Evolutionary conservation across 768 basidiomycete species (phyloP).

Genomic region (Lentinus tigrinus): DNA sequence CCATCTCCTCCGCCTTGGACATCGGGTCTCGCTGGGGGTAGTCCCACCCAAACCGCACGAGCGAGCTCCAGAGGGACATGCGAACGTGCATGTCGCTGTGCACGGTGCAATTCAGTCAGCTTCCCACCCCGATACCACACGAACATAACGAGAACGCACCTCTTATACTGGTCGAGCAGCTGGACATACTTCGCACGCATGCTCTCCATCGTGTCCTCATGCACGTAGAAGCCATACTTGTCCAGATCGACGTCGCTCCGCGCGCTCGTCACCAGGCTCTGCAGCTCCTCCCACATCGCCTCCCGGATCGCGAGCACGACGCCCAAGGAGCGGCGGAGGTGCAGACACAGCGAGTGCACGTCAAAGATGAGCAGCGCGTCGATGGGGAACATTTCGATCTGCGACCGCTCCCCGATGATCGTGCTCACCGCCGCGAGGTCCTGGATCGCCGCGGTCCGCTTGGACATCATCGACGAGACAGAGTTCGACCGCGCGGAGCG

Average conservation of each 20-base stretch:
- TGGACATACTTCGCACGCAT: slow-evolving; percentile 20
- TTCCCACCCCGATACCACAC: not conserved
- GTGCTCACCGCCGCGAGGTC: slow-evolving; percentile 11
- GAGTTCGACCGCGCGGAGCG: not conserved
- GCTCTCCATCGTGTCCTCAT: slow-evolving; percentile 15
- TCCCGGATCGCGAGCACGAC: slow-evolving; percentile 24
- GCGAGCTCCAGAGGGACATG: slow-evolving; percentile 25
- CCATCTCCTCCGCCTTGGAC: slow-evolving; percentile 24
- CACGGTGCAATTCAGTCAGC: not conserved
- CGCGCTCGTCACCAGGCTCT: slow-evolving; percentile 1
- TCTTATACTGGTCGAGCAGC: slow-evolving; percentile 23
- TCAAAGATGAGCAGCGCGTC: slow-evolving; percentile 13
- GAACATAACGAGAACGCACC: slow-evolving; percentile 12
- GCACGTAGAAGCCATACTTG: slow-evolving; percentile 19
- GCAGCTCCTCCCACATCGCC: slow-evolving; percentile 31
- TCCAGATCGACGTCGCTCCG: slow-evolving; percentile 4
- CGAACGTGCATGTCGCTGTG: slow-evolving; percentile 27
- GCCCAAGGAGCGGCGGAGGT: slow-evolving; percentile 23
- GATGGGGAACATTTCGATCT: slow-evolving; percentile 22
- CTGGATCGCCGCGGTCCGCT: slow-evolving; percentile 4
- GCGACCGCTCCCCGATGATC: slow-evolving; percentile 2
- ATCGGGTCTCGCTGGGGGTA: slow-evolving; percentile 23
- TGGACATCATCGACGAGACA: not conserved
- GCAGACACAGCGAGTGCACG: slow-evolving; percentile 23
- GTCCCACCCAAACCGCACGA: slow-evolving; percentile 24